Evolutionary conservation across 192 early-diverging fungal genomes (phyloP).

Genomic region (Phycomyces blakesleeanus): DNA sequence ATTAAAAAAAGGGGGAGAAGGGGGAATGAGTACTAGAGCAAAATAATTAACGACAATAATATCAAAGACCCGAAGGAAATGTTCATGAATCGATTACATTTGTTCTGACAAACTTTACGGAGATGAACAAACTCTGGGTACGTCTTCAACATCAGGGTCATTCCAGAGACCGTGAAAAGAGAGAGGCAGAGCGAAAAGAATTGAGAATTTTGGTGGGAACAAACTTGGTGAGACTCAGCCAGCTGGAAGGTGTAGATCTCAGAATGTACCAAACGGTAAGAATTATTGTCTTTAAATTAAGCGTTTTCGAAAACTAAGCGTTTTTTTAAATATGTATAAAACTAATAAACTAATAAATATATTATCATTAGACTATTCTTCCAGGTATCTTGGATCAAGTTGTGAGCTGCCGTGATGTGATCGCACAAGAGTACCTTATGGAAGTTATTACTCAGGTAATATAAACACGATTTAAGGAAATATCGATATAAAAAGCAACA

Average conservation of each 20-base stretch:
- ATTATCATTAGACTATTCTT: conserved; percentile 60
- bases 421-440: conserved; percentile 99
- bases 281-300: too few species aligned
- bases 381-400: conserved; percentile 94
- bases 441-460: conserved; percentile 96
- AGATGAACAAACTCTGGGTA: conserved; percentile 99
- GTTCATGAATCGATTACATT: conserved; percentile 91
- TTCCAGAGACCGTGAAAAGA: conserved; percentile 88
- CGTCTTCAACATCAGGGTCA: conserved; percentile 95
- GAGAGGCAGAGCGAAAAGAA: conserved; percentile 95
- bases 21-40: background rate
- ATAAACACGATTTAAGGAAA: background rate
- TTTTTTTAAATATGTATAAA: background rate
- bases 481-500: too few species aligned
- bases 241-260: conserved; percentile 82
- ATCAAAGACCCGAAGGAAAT: conserved; percentile 71
- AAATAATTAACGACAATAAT: background rate
- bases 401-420: conserved; percentile 91
- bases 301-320: too few species aligned
- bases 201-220: conserved; percentile 92
- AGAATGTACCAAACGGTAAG: conserved; percentile 74
- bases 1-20: too few species aligned
- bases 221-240: conserved; percentile 94
- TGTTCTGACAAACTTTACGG: conserved; percentile 95
- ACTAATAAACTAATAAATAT: background rate